Base-by-base conservation (phyloP, 805 yeast genomes). In the Yarrowia hollandica region DNA sequence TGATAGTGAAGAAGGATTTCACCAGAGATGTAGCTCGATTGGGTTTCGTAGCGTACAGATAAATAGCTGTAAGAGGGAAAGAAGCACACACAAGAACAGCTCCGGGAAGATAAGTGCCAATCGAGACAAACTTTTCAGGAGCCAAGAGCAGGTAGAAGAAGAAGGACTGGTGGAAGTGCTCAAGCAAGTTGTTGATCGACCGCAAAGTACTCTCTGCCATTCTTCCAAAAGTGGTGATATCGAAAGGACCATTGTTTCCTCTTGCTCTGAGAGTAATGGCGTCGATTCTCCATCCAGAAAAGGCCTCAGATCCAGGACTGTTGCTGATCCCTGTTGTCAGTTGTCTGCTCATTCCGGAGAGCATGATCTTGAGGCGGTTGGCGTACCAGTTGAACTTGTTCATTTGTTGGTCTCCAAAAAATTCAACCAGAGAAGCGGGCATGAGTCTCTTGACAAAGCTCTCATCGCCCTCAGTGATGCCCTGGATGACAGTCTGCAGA, bases 221-320 rank as follows among this genome's bases (percentile, higher is more conserved):
- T 69, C 98, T 81, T 4, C 98, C 99, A 70, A 87, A 85, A 22
- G 94, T 90, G 1, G 98, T 92, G 60, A 92, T 84, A 72, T 94
- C 98, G 59, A 77, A 77, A 0, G 77, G 76, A 1, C 88, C 88
- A 1, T 66, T 65, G 1, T 72, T 74, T 1, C 88, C 89, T 28
- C 71, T 73, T 0, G 96, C 98, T 59, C 80, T 79, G 30, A 94
- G 68, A 0, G 97, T 88, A 18, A 94, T 71, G 0, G 98, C 86
- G 71, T 92, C 98, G 61, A 94, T 87, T 69, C 95, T 86, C 96
- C 96, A 94, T 4, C 98, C 97, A 57, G 94, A 85, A 68, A 92
- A 94, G 12, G 92, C 90, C 69, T 92, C 97, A 65, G 90, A 83
- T n/a, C 94, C 88, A 37, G 84, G 78, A 0, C 80, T 77, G 4